Base-by-base conservation (phyloP, 2,329 filamentous ascomycete genomes). In the Zalaria sp. region DNA sequence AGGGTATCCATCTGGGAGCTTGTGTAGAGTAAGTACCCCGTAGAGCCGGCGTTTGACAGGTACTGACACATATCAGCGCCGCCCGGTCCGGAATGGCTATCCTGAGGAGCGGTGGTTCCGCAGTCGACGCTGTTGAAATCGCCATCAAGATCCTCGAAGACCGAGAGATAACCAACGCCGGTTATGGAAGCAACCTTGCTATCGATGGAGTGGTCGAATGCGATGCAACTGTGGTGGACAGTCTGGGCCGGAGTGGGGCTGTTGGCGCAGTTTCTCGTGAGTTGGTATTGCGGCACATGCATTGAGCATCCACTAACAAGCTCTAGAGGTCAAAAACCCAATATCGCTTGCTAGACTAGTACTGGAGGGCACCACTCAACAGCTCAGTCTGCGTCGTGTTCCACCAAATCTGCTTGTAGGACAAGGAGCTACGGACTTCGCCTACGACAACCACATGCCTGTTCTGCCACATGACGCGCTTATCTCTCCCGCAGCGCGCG, bases 161-260 rank as follows among this genome's bases (percentile, higher is more conserved):
- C 57, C 80, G 83, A 43, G 87, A 95, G 54, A 93, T 98, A 50
- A 98, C 93, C 31, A 98, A 98, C 59, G 84, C 89, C 32, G 91
- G 91, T 0, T 96, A 83, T 57, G 91, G 93, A 37, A 98, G 91
- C 63, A 98, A 98, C 54, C 68, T 98, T 25, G 81, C 85, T 36
- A 83, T 93, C 47, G 82, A 95, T 51, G 91, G 91, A 1, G 75
- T 79, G 1, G 91, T 96, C 8, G 91, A 98, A 60, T 93, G 88
- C 52, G 91, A 98, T 66, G 91, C 91, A 42, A 88, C 86, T 0
- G 75, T 98, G 41, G 83, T 98, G 34, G 88, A 98, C 55, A 83
- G 96, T 57, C 68, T 81, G 39, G 91, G 93, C 35, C 79, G 87
- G 49, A 96, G 89, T 58, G 91, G 91, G 50, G 91, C 87, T 35